These are phyloP conservation scores for Atkinsonella hypoxylon DNA, from an alignment of 2,329 filamentous ascomycete species.

Conservation along the genomic window DNA sequence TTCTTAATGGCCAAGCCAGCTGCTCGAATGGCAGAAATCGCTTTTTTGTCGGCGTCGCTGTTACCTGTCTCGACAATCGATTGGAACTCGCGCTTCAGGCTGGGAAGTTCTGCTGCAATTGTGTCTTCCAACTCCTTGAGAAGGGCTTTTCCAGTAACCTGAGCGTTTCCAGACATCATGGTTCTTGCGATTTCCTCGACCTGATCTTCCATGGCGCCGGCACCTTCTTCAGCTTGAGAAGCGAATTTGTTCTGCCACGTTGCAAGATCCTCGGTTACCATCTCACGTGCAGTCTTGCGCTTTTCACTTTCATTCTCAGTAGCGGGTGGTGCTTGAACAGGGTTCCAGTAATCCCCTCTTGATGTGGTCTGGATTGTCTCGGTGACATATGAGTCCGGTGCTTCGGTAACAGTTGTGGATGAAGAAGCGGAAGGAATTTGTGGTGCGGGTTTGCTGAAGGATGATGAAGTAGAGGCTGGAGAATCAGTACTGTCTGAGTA, in stretches of 20 bases:
- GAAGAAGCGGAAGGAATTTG: constrained; percentile 19
- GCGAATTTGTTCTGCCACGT: constrained; percentile 85
- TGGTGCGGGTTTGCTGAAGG: constrained; percentile 22
- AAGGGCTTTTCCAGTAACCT: constrained; percentile 52
- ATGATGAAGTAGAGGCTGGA: constrained; percentile 18
- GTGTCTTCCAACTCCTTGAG: constrained; percentile 57
- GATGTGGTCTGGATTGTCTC: constrained; percentile 18
- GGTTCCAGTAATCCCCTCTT: constrained; percentile 16
- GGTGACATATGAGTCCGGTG: constrained; percentile 7
- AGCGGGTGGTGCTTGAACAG: constrained; percentile 32
- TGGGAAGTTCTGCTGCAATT: constrained; percentile 48
- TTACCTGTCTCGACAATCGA: constrained; percentile 41
- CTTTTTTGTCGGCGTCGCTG: constrained; percentile 28
- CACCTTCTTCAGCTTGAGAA: constrained; percentile 72
- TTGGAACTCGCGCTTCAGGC: constrained; percentile 56
- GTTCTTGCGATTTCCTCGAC: constrained; percentile 44
- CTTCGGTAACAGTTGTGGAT: constrained; percentile 17
- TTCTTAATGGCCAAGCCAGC: constrained; percentile 65
- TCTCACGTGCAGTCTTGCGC: constrained; percentile 47
- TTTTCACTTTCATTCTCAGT: constrained; percentile 38
- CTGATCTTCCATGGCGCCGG: constrained; percentile 57
- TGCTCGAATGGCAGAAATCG: constrained; percentile 42
- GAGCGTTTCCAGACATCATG: constrained; percentile 52
- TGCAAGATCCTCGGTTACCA: constrained; percentile 65
- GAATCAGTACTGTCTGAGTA: neutral